Conservation (phyloP, 2,329 filamentous ascomycete species). For the Aureobasidium vineae region DNA sequence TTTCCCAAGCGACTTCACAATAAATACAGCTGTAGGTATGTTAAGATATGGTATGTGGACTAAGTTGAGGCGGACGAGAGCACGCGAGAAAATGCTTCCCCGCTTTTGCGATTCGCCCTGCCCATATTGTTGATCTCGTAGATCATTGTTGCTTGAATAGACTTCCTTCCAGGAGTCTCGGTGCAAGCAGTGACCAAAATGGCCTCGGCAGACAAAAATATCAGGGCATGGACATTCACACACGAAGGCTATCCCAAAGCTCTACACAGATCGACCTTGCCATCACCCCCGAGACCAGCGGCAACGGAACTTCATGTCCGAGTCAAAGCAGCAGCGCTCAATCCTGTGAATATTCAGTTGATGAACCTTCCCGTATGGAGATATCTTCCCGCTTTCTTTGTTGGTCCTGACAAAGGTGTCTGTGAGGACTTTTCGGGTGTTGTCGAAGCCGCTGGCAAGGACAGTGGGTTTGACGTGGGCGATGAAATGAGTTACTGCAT, state of each 20-base stretch:
- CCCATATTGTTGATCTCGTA: not conserved
- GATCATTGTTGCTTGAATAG: not conserved
- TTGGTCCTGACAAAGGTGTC: constrained; percentile 34
- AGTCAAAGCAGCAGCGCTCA: constrained; percentile 38
- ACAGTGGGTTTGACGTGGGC: constrained; percentile 33
- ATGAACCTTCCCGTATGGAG: constrained; percentile 38
- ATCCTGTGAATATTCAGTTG: constrained; percentile 41
- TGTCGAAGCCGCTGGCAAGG: constrained; percentile 32
- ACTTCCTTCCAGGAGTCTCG: not conserved
- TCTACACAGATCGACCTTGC: constrained; percentile 33
- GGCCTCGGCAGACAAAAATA: constrained; percentile 18
- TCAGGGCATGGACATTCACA: constrained; percentile 38
- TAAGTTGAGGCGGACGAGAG: not conserved
- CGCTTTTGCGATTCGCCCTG: not conserved
- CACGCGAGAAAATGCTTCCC: not conserved
- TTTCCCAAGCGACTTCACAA: not conserved
- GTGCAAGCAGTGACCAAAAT: not conserved
- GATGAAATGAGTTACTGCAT: constrained; percentile 32
- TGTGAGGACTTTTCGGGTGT: constrained; percentile 39
- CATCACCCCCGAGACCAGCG: constrained; percentile 31
- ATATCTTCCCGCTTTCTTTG: constrained; percentile 31
- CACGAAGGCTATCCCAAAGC: constrained; percentile 35
- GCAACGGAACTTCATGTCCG: constrained; percentile 34
- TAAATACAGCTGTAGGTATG: not conserved
- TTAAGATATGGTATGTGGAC: not conserved